phyloP scores from a whole-genome alignment of 2,329 filamentous ascomycete species.

The Beauveria sp. region DNA sequence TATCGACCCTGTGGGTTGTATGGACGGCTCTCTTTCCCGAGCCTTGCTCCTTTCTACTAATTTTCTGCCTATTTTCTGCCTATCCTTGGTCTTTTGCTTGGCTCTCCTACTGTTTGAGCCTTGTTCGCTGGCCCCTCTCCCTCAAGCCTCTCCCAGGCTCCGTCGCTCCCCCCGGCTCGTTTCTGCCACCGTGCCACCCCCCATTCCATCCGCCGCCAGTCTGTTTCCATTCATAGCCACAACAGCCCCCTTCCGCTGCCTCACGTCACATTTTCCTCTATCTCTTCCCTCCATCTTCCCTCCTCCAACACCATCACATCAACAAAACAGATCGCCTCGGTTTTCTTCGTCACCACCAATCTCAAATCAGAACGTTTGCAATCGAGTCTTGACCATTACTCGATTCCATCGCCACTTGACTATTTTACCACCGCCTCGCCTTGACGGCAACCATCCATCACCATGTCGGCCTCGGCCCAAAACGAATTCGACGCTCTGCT shows the following conservation, averaged over 20 bases:
- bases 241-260: slow-evolving; percentile 21
- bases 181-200: background rate
- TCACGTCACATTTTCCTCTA: slow-evolving; percentile 16
- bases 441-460: slow-evolving; percentile 1
- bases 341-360: background rate
- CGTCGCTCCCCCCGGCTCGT: background rate
- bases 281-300: slow-evolving; percentile 16
- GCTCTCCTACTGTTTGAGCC: background rate
- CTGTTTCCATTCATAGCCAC: slow-evolving; percentile 26
- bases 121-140: background rate
- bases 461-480: slow-evolving; percentile 34
- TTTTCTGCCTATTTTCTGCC: background rate
- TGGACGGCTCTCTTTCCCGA: slow-evolving; percentile 4
- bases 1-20: background rate
- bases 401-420: background rate
- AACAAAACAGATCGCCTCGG: slow-evolving; percentile 12
- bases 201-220: slow-evolving; percentile 10
- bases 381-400: background rate
- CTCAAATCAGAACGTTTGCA: background rate
- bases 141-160: slow-evolving; percentile 3
- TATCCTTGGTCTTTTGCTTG: background rate
- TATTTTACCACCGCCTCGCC: background rate
- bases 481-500: slow-evolving; percentile 50
- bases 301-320: slow-evolving; percentile 13
- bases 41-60: background rate